A percentile compares a stretch with the other conserved stretches of the same genome.
These are phyloP conservation scores for Schizosaccharomyces pombe DNA, from an alignment of 805 yeast genomes.

Conservation along the genomic window DNA sequence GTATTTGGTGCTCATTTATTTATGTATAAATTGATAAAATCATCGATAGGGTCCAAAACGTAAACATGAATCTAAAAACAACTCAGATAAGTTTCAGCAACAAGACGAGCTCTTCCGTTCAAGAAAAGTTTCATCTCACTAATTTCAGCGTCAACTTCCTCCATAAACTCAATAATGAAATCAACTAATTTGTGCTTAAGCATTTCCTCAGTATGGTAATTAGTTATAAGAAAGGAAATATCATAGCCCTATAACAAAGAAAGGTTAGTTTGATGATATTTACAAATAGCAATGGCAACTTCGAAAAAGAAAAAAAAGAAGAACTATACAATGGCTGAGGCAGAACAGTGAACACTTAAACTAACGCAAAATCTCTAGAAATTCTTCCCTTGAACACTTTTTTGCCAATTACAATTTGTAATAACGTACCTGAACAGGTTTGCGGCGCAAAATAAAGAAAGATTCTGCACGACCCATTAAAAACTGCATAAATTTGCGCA, in stretches of 20 bases:
- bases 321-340: background rate
- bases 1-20: no score
- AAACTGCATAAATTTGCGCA: slow-evolving; percentile 82
- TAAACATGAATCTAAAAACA: background rate
- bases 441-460: slow-evolving; percentile 74
- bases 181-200: slow-evolving; percentile 85
- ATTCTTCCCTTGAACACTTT: no score
- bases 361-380: no score
- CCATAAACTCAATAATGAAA: slow-evolving; percentile 94
- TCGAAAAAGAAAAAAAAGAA: background rate
- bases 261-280: background rate
- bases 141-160: slow-evolving; percentile 94
- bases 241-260: slow-evolving; percentile 41
- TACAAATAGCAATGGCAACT: background rate
- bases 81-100: slow-evolving; percentile 36
- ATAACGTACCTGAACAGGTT: slow-evolving; percentile 35
- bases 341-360: background rate
- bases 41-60: no score
- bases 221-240: slow-evolving; percentile 78
- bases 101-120: slow-evolving; percentile 92
- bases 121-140: slow-evolving; percentile 93
- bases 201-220: slow-evolving; percentile 87
- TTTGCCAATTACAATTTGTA: background rate
- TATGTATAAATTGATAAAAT: no score
- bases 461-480: slow-evolving; percentile 89